Conservation (phyloP, 106 monocot genomes). For the Allium fistulosum region DNA sequence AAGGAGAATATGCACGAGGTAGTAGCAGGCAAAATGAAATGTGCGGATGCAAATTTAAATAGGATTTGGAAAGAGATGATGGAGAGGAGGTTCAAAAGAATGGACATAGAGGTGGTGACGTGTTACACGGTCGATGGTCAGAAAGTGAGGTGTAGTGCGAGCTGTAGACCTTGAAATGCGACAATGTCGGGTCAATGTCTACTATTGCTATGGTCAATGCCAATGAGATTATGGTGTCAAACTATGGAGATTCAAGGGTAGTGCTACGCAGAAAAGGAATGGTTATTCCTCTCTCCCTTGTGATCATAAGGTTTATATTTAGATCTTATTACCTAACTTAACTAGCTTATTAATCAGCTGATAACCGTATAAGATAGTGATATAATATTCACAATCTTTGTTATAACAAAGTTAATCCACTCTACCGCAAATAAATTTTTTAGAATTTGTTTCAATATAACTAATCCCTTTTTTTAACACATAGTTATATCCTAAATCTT, state of each 20-base stretch:
- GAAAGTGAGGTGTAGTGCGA: slow-evolving; percentile 53
- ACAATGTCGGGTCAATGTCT: slow-evolving; percentile 76
- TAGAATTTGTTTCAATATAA: too few relatives aligned
- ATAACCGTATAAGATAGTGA: too few relatives aligned
- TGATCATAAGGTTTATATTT: slow-evolving; percentile 57
- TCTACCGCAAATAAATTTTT: too few relatives aligned
- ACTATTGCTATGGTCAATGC: slow-evolving; percentile 46
- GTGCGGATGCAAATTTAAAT: not conserved
- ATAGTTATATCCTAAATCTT: too few relatives aligned
- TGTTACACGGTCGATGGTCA: not conserved
- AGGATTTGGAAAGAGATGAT: slow-evolving; percentile 33
- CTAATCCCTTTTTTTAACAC: too few relatives aligned
- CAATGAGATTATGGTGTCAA: slow-evolving; percentile 37
- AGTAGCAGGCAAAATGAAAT: slow-evolving; percentile 43
- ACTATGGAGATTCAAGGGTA: slow-evolving; percentile 87
- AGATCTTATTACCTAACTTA: too few relatives aligned
- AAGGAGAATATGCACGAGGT: slow-evolving; percentile 78
- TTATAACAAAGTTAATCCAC: too few relatives aligned
- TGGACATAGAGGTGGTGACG: slow-evolving; percentile 46
- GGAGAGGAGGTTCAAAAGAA: slow-evolving; percentile 50
- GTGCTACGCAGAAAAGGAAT: slow-evolving; percentile 55
- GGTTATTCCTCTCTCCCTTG: slow-evolving; percentile 52
- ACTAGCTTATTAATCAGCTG: too few relatives aligned
- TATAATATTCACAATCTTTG: too few relatives aligned
- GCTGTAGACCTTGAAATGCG: slow-evolving; percentile 52